phyloP scores from a whole-genome alignment of 306 rosid species.

The Trichosanthes truncata region DNA sequence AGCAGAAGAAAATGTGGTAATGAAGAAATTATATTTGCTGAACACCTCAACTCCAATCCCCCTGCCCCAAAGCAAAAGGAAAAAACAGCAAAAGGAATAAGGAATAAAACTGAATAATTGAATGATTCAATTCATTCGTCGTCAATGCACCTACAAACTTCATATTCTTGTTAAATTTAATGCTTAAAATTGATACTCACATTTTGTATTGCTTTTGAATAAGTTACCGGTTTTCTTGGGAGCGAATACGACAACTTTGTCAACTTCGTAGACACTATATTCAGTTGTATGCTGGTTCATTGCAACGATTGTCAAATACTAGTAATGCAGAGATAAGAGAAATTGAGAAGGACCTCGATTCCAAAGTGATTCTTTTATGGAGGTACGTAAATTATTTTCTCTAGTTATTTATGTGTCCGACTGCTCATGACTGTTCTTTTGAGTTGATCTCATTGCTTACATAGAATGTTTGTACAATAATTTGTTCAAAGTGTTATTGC shows the following conservation, averaged over 20 bases:
- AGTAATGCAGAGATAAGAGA: slow-evolving; percentile 54
- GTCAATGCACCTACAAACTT: neutral
- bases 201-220: slow-evolving; percentile 18
- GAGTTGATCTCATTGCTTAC: neutral
- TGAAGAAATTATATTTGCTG: neutral
- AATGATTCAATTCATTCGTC: slow-evolving; percentile 3
- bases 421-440: neutral
- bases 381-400: slow-evolving; percentile 41
- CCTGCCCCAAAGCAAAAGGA: neutral
- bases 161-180: neutral
- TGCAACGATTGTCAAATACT: slow-evolving; percentile 45
- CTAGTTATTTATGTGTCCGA: neutral
- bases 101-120: neutral
- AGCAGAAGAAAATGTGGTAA: slow-evolving; percentile 88
- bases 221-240: slow-evolving; percentile 97
- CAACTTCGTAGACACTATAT: slow-evolving; percentile 82
- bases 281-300: slow-evolving; percentile 66
- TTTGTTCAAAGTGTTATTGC: neutral
- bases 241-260: slow-evolving; percentile 71
- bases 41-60: neutral
- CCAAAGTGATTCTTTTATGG: slow-evolving; percentile 94
- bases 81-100: neutral
- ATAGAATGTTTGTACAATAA: neutral
- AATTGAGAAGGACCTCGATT: slow-evolving; percentile 88
- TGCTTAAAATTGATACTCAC: slow-evolving; percentile 21